Base-by-base conservation (phyloP, 169 alveolate genomes). In the Cryptosporidium ubiquitum region DNA sequence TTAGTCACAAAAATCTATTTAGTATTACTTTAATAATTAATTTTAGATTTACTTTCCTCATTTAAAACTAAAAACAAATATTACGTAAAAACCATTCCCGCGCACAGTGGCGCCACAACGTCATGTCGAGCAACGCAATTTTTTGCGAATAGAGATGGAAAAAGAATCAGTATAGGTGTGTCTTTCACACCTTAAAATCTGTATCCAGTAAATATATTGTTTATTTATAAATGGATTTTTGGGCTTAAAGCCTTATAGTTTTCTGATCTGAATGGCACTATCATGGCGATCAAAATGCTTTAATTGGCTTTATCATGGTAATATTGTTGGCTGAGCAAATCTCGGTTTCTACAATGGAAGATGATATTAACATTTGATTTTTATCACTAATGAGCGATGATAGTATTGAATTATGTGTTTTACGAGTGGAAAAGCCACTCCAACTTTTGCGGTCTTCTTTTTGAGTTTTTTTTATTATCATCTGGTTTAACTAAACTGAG, bases 311-410 rank as follows among this genome's bases (percentile, higher is more conserved):
- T 33, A 64, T 64, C 70, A 64, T 64, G 71, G 71, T 64, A 1
- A 64, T 33, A 20, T 14, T 31, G 71, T 14, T 64, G 71, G 66
- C 66, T 20, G 4, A 9, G 12, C 66, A 37, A 37, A 26, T 2
- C 29, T 55, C 29, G 14, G 9, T 55, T 55, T 23, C 5, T 23
- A 26, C 20, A 0, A 5, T 20, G 29, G 29, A 10, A 55, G 18
- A 26, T 55, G 20, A n/a, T 49, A 49, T 7, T 55, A 9, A 7
- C 49, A 10, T 64, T 33, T 33, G 47, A 64, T 64, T 33, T 33
- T 64, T 64, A 49, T 64, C 71, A 64, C 71, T 64, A 37, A 64
- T 64, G 71, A 64, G 10, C 47, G 71, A 64, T 64, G 71, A 64
- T 64, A 64, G 47, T 64, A 35, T 37, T 64, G 71, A 47, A 47